Evolutionary conservation across 164 flowering plant species (phyloP), one percentile per base, ranked within the genome.

Genomic region (Liquidambar formosana): DNA sequence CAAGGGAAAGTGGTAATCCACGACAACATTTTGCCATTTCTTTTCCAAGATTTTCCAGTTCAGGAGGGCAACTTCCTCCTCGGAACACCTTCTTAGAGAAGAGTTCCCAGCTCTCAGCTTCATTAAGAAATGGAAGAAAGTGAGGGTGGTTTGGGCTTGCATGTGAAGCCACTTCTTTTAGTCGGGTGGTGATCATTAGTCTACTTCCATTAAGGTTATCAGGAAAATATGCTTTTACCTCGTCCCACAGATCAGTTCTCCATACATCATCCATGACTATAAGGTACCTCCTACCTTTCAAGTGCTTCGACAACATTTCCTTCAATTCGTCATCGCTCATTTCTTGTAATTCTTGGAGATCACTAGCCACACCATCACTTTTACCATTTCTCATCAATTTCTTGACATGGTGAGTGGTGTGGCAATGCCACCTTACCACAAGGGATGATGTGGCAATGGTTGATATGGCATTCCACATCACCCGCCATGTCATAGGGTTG

Each of bases 261-360:
- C 62, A 61, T 12, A 77, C 57, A 59, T 74, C 72, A 33, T 73
- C 77, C 47, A 77, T 19, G 21, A 71, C 80, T 22, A 77, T 66
- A 26, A 77, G 43, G 33, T 45, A 77, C 21, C 47, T 62, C 13
- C 60, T 63, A 13, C 45, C 11, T 3, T 18, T 25, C 48, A 65
- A 22, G 26, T 12, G 33, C 26, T 65, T n/a, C n/a, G 14, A 65
- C 5, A 61, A 33, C 9, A 18, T 3, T 14, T 53, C n/a, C 43
- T 44, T 21, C 26, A 73, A 41, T 10, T 54, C 25, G 4, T 33
- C 41, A 33, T 33, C 41, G n/a, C n/a, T n/a, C n/a, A n/a, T n/a
- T n/a, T n/a, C n/a, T n/a, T n/a, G n/a, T n/a, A n/a, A n/a, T n/a
- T n/a, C n/a, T n/a, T n/a, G n/a, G n/a, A n/a, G n/a, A n/a, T n/a